Percentiles rank a stretch among this genome's conserved stretches.
These are phyloP conservation scores for Arabidopsis thaliana DNA, from an alignment of 345 rosid genomes.

Conservation along the genomic window DNA sequence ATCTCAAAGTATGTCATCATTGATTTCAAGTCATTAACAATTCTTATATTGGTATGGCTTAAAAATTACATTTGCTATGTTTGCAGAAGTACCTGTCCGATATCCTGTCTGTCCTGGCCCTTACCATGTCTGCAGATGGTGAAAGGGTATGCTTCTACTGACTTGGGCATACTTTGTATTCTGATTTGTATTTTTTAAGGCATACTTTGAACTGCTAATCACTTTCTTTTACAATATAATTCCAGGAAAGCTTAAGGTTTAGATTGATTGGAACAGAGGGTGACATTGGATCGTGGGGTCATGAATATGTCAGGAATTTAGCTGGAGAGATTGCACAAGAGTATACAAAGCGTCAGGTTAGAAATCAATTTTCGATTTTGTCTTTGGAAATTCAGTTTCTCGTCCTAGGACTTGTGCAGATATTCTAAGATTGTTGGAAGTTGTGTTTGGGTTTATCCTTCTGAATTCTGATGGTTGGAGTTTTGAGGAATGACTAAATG, in stretches of 20 bases:
- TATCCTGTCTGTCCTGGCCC: conserved; percentile 86
- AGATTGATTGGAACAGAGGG: conserved; percentile 85
- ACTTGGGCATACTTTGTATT: not conserved
- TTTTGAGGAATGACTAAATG: conserved; percentile 13
- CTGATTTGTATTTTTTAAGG: not conserved
- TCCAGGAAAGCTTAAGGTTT: conserved; percentile 86
- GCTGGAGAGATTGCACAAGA: conserved; percentile 91
- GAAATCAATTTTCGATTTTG: conserved; percentile 23
- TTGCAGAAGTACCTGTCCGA: conserved; percentile 88
- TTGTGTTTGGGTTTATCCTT: conserved; percentile 24
- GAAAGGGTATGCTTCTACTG: conserved; percentile 67
- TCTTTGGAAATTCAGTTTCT: conserved; percentile 6
- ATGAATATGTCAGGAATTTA: conserved; percentile 93
- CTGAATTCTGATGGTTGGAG: conserved; percentile 18
- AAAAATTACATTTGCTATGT: conserved; percentile 31
- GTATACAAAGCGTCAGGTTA: conserved; percentile 78
- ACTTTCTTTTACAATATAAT: conserved; percentile 9
- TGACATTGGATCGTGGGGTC: conserved; percentile 98
- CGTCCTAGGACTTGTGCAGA: not conserved
- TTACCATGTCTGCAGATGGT: conserved; percentile 98
- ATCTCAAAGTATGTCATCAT: conserved; percentile 60
- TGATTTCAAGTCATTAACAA: not conserved
- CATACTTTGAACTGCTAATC: not conserved
- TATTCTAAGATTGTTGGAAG: conserved; percentile 9
- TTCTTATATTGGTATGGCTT: conserved; percentile 2